Conservation (phyloP, 2,329 filamentous ascomycete genomes). For the Stylonectria norvegica region DNA sequence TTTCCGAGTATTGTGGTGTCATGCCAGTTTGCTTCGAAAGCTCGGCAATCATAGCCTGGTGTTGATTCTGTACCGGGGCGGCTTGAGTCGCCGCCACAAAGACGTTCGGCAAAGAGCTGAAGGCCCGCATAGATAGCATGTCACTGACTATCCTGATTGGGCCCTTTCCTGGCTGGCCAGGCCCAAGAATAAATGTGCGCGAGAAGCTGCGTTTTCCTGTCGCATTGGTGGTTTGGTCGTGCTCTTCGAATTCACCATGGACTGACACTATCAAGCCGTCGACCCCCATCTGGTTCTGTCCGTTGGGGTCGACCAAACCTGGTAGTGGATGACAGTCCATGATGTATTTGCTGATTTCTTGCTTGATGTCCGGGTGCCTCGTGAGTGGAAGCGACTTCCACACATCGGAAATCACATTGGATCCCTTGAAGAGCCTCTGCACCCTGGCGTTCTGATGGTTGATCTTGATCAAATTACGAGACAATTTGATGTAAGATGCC, state of each 20-base stretch:
- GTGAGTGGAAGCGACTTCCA: conserved; percentile 72
- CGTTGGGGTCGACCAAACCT: conserved; percentile 66
- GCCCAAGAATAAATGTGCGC: conserved; percentile 74
- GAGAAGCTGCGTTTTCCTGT: conserved; percentile 74
- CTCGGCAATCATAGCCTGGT: conserved; percentile 70
- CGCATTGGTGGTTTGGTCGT: conserved; percentile 53
- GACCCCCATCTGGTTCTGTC: conserved; percentile 62
- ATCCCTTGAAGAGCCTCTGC: conserved; percentile 63
- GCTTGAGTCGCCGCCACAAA: conserved; percentile 29
- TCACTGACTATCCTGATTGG: conserved; percentile 76
- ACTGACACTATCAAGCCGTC: conserved; percentile 74
- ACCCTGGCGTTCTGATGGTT: conserved; percentile 57
- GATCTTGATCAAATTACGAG: conserved; percentile 73
- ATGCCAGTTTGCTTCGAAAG: conserved; percentile 76
- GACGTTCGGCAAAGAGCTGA: conserved; percentile 48
- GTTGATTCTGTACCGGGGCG: conserved; percentile 41
- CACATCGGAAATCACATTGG: conserved; percentile 59
- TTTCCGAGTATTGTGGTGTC: conserved; percentile 71
- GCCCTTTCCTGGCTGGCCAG: conserved; percentile 61
- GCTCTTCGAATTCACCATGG: conserved; percentile 82
- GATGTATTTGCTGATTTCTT: conserved; percentile 69
- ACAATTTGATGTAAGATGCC: conserved; percentile 72
- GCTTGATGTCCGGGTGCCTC: conserved; percentile 67
- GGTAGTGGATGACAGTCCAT: conserved; percentile 77
- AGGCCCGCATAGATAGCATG: conserved; percentile 69